These are phyloP conservation scores for Petrea volubilis DNA, from an alignment of 257 asterid genomes.

Conservation along the genomic window DNA sequence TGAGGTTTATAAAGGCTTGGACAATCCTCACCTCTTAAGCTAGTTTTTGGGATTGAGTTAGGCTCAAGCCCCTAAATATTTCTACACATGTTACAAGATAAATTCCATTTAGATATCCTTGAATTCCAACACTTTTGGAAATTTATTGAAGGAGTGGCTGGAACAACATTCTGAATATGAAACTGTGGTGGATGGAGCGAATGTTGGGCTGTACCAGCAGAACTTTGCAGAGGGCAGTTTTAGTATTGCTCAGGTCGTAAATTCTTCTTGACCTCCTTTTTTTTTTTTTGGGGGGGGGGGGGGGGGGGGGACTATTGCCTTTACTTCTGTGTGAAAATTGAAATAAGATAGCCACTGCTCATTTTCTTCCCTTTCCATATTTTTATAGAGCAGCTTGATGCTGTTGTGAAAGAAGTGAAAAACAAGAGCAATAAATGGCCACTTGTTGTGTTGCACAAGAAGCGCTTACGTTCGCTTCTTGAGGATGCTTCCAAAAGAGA, in stretches of 20 bases:
- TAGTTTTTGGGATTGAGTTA: too few species aligned
- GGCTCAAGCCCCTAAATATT: too few species aligned
- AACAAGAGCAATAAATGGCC: constrained; percentile 68
- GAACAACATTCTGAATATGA: constrained; percentile 70
- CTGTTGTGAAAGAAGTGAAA: constrained; percentile 75
- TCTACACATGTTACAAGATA: constrained; percentile 11
- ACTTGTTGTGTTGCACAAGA: constrained; percentile 75
- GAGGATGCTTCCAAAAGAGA: constrained; percentile 76
- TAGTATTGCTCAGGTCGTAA: constrained; percentile 75
- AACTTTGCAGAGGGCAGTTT: constrained; percentile 91
- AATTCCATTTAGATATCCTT: neutral
- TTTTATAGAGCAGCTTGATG: constrained; percentile 86
- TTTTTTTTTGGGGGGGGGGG: too few species aligned
- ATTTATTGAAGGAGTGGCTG: constrained; percentile 73
- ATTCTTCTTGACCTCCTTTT: constrained; percentile 7
- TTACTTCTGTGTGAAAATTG: constrained; percentile 11
- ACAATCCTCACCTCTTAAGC: too few species aligned
- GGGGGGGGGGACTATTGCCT: too few species aligned
- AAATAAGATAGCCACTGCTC: too few species aligned
- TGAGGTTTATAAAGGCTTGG: too few species aligned
- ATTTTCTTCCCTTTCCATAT: constrained; percentile 23
- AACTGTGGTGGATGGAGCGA: constrained; percentile 91
- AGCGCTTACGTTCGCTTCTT: constrained; percentile 68
- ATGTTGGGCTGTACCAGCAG: constrained; percentile 85
- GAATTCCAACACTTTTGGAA: neutral